Base-by-base conservation (phyloP, 768 basidiomycete species). In the Serendipita indica region DNA sequence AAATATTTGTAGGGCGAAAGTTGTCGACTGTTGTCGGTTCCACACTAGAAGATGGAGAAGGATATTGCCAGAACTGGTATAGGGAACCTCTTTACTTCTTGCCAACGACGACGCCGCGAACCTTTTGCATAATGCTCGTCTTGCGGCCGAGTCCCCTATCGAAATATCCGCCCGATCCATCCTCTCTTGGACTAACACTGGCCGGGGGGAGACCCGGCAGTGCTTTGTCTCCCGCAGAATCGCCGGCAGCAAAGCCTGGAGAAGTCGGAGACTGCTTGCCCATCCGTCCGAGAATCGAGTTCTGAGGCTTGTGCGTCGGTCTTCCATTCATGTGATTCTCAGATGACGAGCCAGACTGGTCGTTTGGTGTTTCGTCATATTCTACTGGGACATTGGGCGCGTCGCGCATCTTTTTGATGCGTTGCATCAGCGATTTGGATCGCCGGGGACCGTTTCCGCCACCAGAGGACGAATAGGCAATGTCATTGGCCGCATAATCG, bases 331-430 rank as follows among this genome's bases (percentile, higher is more conserved):
- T n/a, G 49, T 54, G 49, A 33, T 54, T 54, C 30, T 54, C 49
- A 54, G 49, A 54, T 4, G 83, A 12, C 83, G 79, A 32, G 69
- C 58, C 52, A 66, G 39, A 61, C 28, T 72, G 69, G 32, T 72
- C 69, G 45, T 75, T 75, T 30, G 73, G 69, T 30, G 67, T 67
- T n/a, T 76, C 75, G 33, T 73, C 69, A 28, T 67, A 62, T 27
- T 67, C 70, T n/a, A 86, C 77, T 14, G 88, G 88, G 1, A 89
- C 81, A 62, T 89, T 90, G 7, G 88, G 88, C 6, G 82, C 72
- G 65, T 90, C 88, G 33, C 88, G 82, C 86, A 90, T 89, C 70
- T 82, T 86, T 60, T 86, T 81, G 67, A 92, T 86, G 58, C 89
- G 84, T 45, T 90, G 84, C 79, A 91, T 90, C 62, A 92, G 72